Evolutionary conservation across 495 filamentous ascomycete genomes (phyloP).

Genomic region (Aspergillus steynii): DNA sequence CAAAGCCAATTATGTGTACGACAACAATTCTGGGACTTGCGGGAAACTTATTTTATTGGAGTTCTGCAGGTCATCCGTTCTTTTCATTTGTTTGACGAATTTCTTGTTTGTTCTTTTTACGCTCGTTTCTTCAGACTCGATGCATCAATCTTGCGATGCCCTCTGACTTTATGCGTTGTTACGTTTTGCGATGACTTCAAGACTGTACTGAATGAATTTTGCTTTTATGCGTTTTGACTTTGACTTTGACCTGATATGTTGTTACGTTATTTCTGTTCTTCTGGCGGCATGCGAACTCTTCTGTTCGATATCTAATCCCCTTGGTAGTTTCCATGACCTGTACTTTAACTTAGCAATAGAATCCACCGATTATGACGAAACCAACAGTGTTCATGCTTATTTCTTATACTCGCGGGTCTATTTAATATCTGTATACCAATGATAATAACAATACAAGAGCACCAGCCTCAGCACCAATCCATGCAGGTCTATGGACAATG

Average conservation of each 20-base stretch:
- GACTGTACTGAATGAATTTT: conserved; percentile 9
- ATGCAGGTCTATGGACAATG: neutral
- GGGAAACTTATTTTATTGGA: conserved; percentile 18
- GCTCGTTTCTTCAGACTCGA: neutral
- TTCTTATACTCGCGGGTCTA: neutral
- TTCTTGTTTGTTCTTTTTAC: conserved; percentile 2
- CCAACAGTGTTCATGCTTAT: too few relatives aligned
- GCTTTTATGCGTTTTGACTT: neutral
- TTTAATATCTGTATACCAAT: neutral
- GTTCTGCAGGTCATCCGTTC: conserved; percentile 27
- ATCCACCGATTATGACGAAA: conserved; percentile 5
- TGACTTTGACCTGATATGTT: neutral
- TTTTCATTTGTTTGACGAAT: conserved; percentile 8
- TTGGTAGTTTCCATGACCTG: conserved; percentile 13
- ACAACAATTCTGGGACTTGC: conserved; percentile 19
- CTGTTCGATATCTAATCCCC: conserved; percentile 7
- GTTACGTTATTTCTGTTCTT: neutral
- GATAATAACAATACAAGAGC: neutral
- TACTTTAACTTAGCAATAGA: conserved; percentile 21
- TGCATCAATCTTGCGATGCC: neutral
- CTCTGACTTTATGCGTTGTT: conserved; percentile 5
- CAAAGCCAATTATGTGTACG: conserved; percentile 18
- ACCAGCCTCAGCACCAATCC: neutral
- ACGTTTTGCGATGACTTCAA: conserved; percentile 10
- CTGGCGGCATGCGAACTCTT: conserved; percentile 1